These are phyloP conservation scores for Bassia scoparia DNA, from an alignment of 148 eudicot species.

Conservation along the genomic window DNA sequence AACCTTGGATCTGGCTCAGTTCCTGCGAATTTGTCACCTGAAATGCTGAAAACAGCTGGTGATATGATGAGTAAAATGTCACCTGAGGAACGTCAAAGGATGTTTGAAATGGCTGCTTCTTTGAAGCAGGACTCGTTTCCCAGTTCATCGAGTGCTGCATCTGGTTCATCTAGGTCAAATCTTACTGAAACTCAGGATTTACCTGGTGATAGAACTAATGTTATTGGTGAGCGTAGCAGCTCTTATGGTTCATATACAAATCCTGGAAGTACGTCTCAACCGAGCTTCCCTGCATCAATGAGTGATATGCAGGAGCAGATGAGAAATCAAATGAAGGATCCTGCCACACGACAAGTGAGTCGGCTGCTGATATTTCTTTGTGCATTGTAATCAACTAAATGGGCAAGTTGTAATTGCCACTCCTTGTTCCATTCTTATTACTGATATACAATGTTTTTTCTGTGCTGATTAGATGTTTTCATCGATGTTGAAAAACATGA, in stretches of 20 bases:
- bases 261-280: slow-evolving; percentile 48
- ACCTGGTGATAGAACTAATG: slow-evolving; percentile 30
- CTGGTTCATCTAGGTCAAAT: slow-evolving; percentile 30
- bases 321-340: slow-evolving; percentile 95
- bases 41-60: slow-evolving; percentile 82
- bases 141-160: slow-evolving; percentile 35
- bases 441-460: slow-evolving; percentile 11
- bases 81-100: slow-evolving; percentile 73
- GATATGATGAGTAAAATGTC: slow-evolving; percentile 96
- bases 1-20: slow-evolving; percentile 50
- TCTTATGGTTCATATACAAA: slow-evolving; percentile 32
- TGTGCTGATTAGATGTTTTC: slow-evolving; percentile 62
- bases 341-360: slow-evolving; percentile 88
- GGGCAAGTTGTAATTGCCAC: neutral
- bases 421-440: neutral
- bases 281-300: slow-evolving; percentile 52
- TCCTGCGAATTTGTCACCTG: slow-evolving; percentile 70
- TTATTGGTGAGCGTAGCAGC: slow-evolving; percentile 45
- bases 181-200: slow-evolving; percentile 29
- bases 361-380: neutral
- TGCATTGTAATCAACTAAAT: neutral
- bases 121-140: slow-evolving; percentile 52
- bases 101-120: slow-evolving; percentile 78
- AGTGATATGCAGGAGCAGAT: slow-evolving; percentile 84
- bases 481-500: slow-evolving; percentile 89